Evolutionary conservation across 2,329 filamentous ascomycete genomes (phyloP).

Genomic region (Colletotrichum tropicale): DNA sequence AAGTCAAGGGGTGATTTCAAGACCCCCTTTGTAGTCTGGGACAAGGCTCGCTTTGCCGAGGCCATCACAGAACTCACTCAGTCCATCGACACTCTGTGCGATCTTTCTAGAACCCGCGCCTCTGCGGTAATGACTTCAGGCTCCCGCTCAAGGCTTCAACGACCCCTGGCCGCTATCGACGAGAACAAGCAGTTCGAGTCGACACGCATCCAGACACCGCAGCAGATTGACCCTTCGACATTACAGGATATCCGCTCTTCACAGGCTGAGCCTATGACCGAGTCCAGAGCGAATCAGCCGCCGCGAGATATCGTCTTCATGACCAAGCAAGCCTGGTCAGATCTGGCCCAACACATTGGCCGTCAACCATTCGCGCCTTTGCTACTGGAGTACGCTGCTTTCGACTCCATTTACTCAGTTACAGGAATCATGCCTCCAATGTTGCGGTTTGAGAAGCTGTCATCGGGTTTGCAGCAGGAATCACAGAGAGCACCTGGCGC

Average conservation of each 20-base stretch:
- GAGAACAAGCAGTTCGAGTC: slow-evolving; percentile 61
- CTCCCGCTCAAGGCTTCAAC: slow-evolving; percentile 37
- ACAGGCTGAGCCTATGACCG: slow-evolving; percentile 35
- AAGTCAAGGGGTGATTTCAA: slow-evolving; percentile 53
- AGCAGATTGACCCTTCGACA: slow-evolving; percentile 60
- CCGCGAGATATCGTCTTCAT: slow-evolving; percentile 52
- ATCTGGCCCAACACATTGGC: slow-evolving; percentile 46
- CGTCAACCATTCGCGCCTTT: slow-evolving; percentile 58
- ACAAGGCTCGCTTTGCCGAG: slow-evolving; percentile 77
- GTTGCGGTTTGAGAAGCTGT: slow-evolving; percentile 68
- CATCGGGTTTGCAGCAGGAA: slow-evolving; percentile 60
- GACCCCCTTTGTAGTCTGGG: slow-evolving; percentile 63
- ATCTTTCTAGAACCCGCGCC: slow-evolving; percentile 71
- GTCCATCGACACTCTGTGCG: slow-evolving; percentile 81
- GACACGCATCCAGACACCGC: slow-evolving; percentile 64
- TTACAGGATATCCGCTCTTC: slow-evolving; percentile 53
- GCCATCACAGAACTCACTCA: slow-evolving; percentile 75
- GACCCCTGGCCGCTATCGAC: slow-evolving; percentile 41
- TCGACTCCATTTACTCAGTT: slow-evolving; percentile 65
- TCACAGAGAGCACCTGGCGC: slow-evolving; percentile 56
- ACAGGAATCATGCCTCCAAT: slow-evolving; percentile 69
- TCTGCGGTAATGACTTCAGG: slow-evolving; percentile 41
- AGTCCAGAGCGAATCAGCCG: slow-evolving; percentile 27
- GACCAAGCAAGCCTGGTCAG: slow-evolving; percentile 56
- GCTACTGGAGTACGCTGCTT: slow-evolving; percentile 73